Evolutionary conservation across 2,329 filamentous ascomycete genomes (phyloP).

Genomic region (Lomentospora prolificans): DNA sequence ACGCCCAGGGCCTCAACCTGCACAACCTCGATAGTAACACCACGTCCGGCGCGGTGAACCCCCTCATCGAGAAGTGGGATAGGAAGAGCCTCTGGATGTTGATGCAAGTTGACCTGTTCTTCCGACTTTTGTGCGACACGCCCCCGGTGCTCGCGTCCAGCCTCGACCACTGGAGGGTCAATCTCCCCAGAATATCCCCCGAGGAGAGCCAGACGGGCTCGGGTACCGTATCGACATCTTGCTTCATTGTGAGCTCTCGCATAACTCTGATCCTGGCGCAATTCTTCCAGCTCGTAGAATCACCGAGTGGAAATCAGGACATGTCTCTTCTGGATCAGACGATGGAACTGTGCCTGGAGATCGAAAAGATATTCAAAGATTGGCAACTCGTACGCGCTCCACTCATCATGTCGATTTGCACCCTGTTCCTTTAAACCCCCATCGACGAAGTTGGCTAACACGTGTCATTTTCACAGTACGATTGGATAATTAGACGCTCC

Average conservation of each 20-base stretch:
- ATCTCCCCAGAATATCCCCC: conserved; percentile 20
- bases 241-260: conserved; percentile 19
- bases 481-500: conserved; percentile 15
- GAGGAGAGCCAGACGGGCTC: conserved; percentile 12
- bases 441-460: neutral
- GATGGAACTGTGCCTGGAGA: conserved; percentile 18
- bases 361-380: conserved; percentile 17
- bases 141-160: conserved; percentile 19
- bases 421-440: neutral
- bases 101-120: conserved; percentile 22
- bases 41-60: conserved; percentile 29
- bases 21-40: conserved; percentile 34
- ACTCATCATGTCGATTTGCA: too few species aligned
- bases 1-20: conserved; percentile 20
- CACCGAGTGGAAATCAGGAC: conserved; percentile 13
- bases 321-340: conserved; percentile 17
- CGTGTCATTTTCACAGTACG: conserved; percentile 10
- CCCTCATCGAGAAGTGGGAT: conserved; percentile 20
- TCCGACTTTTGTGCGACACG: conserved; percentile 20
- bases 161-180: conserved; percentile 19
- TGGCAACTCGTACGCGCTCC: conserved; percentile 20
- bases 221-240: conserved; percentile 16
- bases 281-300: conserved; percentile 20
- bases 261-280: conserved; percentile 20
- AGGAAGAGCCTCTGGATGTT: conserved; percentile 23